phyloP scores from a whole-genome alignment of 192 early-diverging fungal genomes.

The Tieghemiomyces parasiticus region DNA sequence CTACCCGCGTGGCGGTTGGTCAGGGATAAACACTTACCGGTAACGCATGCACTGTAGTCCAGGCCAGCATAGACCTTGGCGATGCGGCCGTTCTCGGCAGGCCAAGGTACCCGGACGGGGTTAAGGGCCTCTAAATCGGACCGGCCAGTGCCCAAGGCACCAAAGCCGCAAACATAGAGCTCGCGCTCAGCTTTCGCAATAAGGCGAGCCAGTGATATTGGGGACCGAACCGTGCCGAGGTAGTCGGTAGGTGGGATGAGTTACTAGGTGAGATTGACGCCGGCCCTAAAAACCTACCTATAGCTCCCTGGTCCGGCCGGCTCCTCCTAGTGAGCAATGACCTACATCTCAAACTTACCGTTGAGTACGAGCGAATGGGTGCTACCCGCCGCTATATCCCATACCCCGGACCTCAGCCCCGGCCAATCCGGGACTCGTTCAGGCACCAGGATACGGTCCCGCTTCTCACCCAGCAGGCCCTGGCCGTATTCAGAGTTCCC shows the following conservation, averaged over 20 bases:
- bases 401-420: background rate
- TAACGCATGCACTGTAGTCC: constrained; percentile 10
- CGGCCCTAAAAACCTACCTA: no score
- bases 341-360: no score
- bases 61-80: background rate
- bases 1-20: no score
- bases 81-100: background rate
- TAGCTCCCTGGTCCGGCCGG: no score
- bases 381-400: constrained; percentile 4
- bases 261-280: no score
- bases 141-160: background rate
- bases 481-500: constrained; percentile 14
- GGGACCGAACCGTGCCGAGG: no score
- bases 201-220: no score
- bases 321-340: no score
- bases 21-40: background rate
- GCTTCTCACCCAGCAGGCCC: constrained; percentile 7
- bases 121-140: background rate
- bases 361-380: constrained; percentile 6
- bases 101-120: constrained; percentile 2
- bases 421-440: background rate
- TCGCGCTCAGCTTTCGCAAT: background rate
- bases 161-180: constrained; percentile 10
- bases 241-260: no score
- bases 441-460: constrained; percentile 1